Evolutionary conservation across 768 basidiomycete genomes (phyloP), one percentile per base, ranked within the genome.

Genomic region (Rhizopogon rudus): DNA sequence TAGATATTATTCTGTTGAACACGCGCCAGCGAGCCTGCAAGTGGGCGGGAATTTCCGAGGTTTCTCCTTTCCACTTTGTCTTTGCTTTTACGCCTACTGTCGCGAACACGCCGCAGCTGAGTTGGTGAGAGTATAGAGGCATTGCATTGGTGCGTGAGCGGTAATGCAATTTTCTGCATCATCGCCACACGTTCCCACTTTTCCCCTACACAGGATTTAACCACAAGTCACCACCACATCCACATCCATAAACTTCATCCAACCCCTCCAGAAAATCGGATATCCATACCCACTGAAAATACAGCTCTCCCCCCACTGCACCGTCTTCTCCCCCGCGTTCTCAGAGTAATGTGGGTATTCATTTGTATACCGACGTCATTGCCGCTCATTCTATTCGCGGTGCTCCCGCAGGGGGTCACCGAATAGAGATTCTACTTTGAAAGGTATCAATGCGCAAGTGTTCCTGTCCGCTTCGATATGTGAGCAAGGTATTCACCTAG

Each of bases 1-100:
- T 50, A n/a, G 31, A 35, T 22, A 20, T n/a, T 37, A 16, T 14
- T 35, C 35, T 37, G 13, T 42, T 40, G 46, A 48, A 56, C 56
- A 40, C 51, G 29, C 43, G 45, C 35, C 28, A 59, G 55, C 55
- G 51, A 58, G 42, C 53, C 40, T 61, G 60, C 65, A 52, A 57
- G 60, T 45, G 25, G 52, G 67, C 70, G 68, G 68, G 29, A 65
- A 61, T 17, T 65, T 54, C 68, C 68, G 68, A 70, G 54, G 16
- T 45, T 31, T 45, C 43, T 50, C 28, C 56, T 55, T 40, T 54
- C 31, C 39, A 39, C 37, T 57, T 41, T 61, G 55, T 61, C 60
- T 60, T 68, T 61, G 53, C 41, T 46, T 22, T 31, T 54, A 49
- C 49, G 45, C 51, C 54, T 58, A 44, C 20, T 54, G 40, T 42